Base-by-base conservation (phyloP, 352 stramenopile genomes). In the Pilasporangium apinafurcum region DNA sequence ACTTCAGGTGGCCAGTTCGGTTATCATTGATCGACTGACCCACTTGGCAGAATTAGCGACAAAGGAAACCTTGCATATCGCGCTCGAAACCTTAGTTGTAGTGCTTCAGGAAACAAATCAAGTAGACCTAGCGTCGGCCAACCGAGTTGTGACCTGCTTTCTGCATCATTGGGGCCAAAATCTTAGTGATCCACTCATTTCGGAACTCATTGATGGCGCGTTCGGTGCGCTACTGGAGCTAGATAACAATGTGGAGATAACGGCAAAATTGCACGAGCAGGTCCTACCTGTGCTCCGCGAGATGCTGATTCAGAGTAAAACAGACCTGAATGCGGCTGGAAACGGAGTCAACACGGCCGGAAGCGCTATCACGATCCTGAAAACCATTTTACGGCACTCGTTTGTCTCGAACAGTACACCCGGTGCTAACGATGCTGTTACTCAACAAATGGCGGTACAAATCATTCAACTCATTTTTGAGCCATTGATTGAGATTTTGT, bases 391-490 rank as follows among this genome's bases (percentile, higher is more conserved):
- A 22, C 77, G 76, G 18, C 75, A 87, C 48, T 81, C 74, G 26
- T 86, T 90, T 40, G 63, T 69, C 5, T 65, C 67, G 7, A 61
- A 45, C 10, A 53, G 48, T 3, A 60, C 57, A 14, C 39, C 53
- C 22, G 44, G 54, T 20, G 42, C 47, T 1, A 48, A 37, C 16
- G 59, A 76, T 36, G 51, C 53, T 4, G 39, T 59, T 4, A 51
- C 64, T 5, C 69, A 68, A 12, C 61, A 81, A 33, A 70, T 88
- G 44, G 75, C 65, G 26, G 59, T 55, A 24, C 70, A 85, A 39
- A 56, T 92, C 44, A 62, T 92, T 17, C 72, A 87, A 45, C 61
- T 72, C 12, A 62, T 86, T 24, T 83, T 92, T 41, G 77, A 90
- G 49, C 81, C 76, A 21, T 51, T 92, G 22, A 53, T 92, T 21